Base-by-base conservation (phyloP, 352 stramenopile genomes). In the Plasmopara halstedii region DNA sequence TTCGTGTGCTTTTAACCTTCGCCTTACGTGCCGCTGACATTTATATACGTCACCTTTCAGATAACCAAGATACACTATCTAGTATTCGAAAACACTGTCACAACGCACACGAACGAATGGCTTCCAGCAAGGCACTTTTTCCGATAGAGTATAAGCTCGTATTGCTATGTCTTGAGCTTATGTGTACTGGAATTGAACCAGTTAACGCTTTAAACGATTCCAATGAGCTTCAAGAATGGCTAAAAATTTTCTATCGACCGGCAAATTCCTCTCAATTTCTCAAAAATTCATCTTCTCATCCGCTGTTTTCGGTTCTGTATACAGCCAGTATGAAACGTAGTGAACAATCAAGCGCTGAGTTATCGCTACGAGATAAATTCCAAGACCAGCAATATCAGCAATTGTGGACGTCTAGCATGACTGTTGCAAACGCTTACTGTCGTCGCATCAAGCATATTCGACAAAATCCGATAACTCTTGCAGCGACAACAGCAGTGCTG, bases 201-300 rank as follows among this genome's bases (percentile, higher is more conserved):
- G 45, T 56, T 7, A 47, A 57, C 22, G 49, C 42, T 20, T 59
- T 70, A 13, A 40, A 61, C 10, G 59, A 62, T 6, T 74, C 53
- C 33, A 46, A 70, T 1, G 44, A 67, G 21, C 18, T 77, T 9
- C 17, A 76, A 14, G 53, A 68, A 14, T 82, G 70, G 59, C 53
- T 92, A 23, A 54, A 59, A 2, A 76, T 88, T 49, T 86, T 88
- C 37, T 88, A 86, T 43, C 71, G 81, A 14, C 64, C 70, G 13
- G 62, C 78, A 1, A 86, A 84, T 23, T 50, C 64, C 29, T 73
- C 67, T 2, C 69, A 81, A 47, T 72, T 85, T 22, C 43, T 47
- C 5, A 68, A 77, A 20, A 63, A 47, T 10, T 73, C 64, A 6
- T 85, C 73, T 15, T 71, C 63, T 11, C 66, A 85, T 42, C 73